Evolutionary conservation across 371 early-diverging fungal genomes (phyloP), one percentile per base, ranked within the genome.

Genomic region (Nosema muscidifuracis): DNA sequence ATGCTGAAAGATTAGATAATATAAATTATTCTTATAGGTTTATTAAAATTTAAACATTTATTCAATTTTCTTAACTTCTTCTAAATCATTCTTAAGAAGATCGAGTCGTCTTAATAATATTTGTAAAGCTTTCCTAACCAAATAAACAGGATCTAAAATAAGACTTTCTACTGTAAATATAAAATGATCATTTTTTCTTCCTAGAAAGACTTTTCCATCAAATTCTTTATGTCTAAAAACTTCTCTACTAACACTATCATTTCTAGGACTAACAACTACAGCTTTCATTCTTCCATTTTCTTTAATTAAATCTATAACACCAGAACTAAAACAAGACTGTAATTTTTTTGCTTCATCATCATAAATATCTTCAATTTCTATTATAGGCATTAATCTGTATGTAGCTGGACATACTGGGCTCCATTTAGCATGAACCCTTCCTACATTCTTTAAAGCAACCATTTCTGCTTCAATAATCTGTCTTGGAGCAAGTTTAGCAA

Each of bases 381-480:
- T 85, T 67, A 97, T 93, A 0, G 97, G 97, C 63, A 95, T 83
- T 51, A 95, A 84, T 44, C 95, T 88, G 79, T 97, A 97, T 2
- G 70, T 60, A 34, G 76, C 89, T 13, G 90, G 92, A 68, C 89
- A 86, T 33, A 97, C 98, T 13, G 98, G 98, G 2, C 92, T 92
- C 88, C 90, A 99, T 77, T 99, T 99, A 58, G 97, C 94, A 79
- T 99, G 99, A 65, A 90, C 92, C 79, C 88, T 87, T 22, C 95
- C 99, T 51, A 90, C 85, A 28, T 95, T 95, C 85, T 93, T 93
- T 55, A 85, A 87, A 79, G 89, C 89, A 81, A 92, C 92, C 65
- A 93, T 77, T 83, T 92, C 92, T 67, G 90, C 83, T 40, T 88
- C 85, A 57, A 99, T 88, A 74, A 89, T 91, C 80, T 97, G 94